A percentile compares a stretch with the other conserved stretches of the same genome.
phyloP scores from a whole-genome alignment of 805 yeast genomes.

The Hanseniaspora valbyensis region DNA sequence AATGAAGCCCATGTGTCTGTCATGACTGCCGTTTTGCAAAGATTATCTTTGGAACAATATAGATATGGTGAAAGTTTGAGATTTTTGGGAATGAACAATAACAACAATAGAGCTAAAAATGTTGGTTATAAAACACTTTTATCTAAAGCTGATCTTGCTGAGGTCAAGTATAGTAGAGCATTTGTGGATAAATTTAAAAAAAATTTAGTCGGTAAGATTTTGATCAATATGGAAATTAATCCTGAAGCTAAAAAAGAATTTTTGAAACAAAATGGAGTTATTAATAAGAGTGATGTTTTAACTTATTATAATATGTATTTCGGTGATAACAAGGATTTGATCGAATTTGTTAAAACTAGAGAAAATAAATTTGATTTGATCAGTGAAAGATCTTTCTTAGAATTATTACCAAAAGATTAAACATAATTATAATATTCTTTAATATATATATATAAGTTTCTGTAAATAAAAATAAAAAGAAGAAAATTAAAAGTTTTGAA shows the following conservation, averaged over 20 bases:
- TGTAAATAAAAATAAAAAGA: not conserved
- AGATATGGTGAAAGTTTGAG: not conserved
- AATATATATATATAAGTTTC: not conserved
- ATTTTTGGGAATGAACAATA: not conserved
- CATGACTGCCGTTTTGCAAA: not conserved
- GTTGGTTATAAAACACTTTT: not conserved
- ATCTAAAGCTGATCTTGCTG: not conserved
- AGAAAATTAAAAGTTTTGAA: not conserved
- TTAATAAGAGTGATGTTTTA: not conserved
- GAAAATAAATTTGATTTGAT: not conserved
- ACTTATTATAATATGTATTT: not conserved
- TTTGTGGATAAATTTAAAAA: not conserved
- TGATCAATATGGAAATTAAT: not conserved
- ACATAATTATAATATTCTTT: not conserved
- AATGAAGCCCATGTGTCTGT: not conserved
- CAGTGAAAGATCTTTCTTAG: not conserved
- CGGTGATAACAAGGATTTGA: not conserved
- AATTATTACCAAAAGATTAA: not conserved
- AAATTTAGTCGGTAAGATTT: not conserved
- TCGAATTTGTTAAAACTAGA: not conserved
- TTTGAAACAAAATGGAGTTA: not conserved
- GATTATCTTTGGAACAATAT: not conserved
- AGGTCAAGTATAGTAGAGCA: not conserved
- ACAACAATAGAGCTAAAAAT: not conserved
- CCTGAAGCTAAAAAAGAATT: not conserved